Evolutionary conservation across 345 rosid genomes (phyloP).

Genomic region (Geranium rotundifolium): DNA sequence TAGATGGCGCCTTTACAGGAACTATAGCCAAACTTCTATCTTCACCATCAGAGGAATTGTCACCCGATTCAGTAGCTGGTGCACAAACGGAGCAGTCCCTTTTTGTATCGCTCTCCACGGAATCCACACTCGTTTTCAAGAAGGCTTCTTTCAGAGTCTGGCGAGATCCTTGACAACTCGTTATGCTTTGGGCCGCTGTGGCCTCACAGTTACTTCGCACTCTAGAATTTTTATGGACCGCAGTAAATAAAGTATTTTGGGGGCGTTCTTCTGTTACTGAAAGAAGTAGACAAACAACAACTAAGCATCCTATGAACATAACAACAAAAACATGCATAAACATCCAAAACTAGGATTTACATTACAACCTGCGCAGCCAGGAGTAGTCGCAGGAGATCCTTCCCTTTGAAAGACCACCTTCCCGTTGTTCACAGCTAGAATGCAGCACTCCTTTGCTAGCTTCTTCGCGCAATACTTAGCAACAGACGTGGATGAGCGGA

Average conservation of each 20-base stretch:
- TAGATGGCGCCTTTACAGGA: conserved; percentile 28
- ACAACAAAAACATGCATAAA: not conserved
- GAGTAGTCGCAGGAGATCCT: conserved; percentile 25
- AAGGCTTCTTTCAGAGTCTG: conserved; percentile 39
- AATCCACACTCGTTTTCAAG: conserved; percentile 22
- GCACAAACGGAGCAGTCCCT: conserved; percentile 54
- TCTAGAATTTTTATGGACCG: conserved; percentile 44
- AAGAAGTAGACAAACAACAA: conserved; percentile 5
- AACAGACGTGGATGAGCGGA: conserved; percentile 50
- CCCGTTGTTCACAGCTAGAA: conserved; percentile 67
- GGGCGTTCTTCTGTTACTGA: conserved; percentile 41
- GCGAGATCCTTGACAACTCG: conserved; percentile 12
- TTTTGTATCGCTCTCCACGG: conserved; percentile 17
- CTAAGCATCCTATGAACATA: not conserved
- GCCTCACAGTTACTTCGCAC: conserved; percentile 29
- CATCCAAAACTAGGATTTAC: not conserved
- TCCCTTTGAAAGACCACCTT: conserved; percentile 61
- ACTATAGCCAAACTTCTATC: conserved; percentile 47
- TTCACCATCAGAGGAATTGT: conserved; percentile 16
- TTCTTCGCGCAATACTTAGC: conserved; percentile 87
- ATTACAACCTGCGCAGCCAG: conserved; percentile 33
- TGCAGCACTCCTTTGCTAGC: conserved; percentile 42
- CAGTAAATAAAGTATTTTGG: conserved; percentile 36
- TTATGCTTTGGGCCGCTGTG: conserved; percentile 9
- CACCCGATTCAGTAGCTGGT: conserved; percentile 15